Percentiles rank a stretch among this genome's conserved stretches.
Evolutionary conservation across 2,329 filamentous ascomycete genomes (phyloP).

Genomic region (Parafenestella ontariensis): DNA sequence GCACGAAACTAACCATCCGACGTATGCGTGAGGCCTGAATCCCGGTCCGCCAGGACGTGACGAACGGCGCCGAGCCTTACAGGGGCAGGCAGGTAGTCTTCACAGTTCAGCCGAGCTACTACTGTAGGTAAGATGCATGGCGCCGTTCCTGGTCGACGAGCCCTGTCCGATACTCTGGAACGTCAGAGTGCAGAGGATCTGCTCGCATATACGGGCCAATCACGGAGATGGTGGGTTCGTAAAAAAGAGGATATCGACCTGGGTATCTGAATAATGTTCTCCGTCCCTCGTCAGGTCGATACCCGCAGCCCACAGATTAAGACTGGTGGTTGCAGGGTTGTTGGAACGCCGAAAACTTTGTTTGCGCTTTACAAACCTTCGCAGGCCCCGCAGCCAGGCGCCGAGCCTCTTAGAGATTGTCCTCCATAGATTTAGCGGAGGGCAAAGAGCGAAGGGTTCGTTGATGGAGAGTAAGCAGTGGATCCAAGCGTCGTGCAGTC

Average conservation of each 20-base stretch:
- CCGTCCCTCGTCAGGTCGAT: constrained; percentile 35
- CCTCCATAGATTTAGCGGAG: constrained; percentile 21
- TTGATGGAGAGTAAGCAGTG: constrained; percentile 10
- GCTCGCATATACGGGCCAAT: constrained; percentile 27
- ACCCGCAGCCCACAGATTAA: constrained; percentile 43
- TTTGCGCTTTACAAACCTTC: constrained; percentile 43
- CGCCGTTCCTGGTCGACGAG: constrained; percentile 36
- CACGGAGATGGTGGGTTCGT: constrained; percentile 23
- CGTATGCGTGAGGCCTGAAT: constrained; percentile 34
- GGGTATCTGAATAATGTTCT: constrained; percentile 40
- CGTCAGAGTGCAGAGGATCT: constrained; percentile 27
- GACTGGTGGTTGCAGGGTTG: constrained; percentile 49
- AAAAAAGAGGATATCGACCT: constrained; percentile 27
- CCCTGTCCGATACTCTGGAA: constrained; percentile 37
- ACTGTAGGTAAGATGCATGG: constrained; percentile 37
- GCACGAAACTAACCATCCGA: constrained; percentile 40
- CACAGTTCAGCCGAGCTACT: constrained; percentile 40
- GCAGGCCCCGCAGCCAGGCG: constrained; percentile 26
- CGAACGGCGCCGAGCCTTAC: constrained; percentile 36
- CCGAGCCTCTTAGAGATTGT: constrained; percentile 30
- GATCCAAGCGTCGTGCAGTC: constrained; percentile 7
- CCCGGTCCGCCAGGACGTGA: constrained; percentile 37
- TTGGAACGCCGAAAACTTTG: constrained; percentile 47
- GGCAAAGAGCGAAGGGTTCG: constrained; percentile 12
- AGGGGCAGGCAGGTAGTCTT: constrained; percentile 28